Conservation (phyloP, 2,329 filamentous ascomycete species). For the Colletotrichum sp. region DNA sequence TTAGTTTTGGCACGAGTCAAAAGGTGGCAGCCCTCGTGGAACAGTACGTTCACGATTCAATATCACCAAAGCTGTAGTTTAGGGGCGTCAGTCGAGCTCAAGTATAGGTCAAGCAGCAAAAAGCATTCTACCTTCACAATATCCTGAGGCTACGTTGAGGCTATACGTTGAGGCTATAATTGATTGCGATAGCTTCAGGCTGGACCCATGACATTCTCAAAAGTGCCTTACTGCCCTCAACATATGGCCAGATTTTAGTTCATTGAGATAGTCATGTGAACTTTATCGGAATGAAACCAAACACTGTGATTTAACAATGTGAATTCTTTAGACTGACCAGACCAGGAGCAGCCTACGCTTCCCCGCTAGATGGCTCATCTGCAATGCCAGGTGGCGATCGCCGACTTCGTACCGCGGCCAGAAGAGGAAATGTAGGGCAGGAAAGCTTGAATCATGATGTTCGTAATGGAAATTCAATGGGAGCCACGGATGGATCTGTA, state of each 20-base stretch:
- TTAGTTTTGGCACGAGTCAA: background rate
- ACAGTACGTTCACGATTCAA: background rate
- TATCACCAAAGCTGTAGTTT: rapidly evolving
- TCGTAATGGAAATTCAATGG: background rate
- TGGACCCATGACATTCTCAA: too few species aligned
- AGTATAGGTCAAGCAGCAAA: background rate
- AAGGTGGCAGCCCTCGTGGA: background rate
- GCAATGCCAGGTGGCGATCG: background rate
- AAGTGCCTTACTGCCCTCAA: background rate
- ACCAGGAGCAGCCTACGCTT: rapidly evolving
- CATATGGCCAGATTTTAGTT: rapidly evolving
- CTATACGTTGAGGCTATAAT: too few species aligned
- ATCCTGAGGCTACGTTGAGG: too few species aligned
- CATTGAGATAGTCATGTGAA: too few species aligned
- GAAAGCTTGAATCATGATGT: background rate
- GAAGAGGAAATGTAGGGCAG: rapidly evolving
- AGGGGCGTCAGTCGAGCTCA: rapidly evolving
- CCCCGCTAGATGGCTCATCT: background rate
- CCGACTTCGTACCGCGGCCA: background rate
- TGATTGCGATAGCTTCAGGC: rapidly evolving
- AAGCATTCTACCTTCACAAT: rapidly evolving
- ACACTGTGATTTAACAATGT: rapidly evolving
- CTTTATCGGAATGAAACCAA: rapidly evolving
- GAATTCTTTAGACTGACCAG: background rate
- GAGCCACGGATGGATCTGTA: background rate